Evolutionary conservation across 83 land plant genomes (phyloP).

Genomic region (Isoetes engelmannii): DNA sequence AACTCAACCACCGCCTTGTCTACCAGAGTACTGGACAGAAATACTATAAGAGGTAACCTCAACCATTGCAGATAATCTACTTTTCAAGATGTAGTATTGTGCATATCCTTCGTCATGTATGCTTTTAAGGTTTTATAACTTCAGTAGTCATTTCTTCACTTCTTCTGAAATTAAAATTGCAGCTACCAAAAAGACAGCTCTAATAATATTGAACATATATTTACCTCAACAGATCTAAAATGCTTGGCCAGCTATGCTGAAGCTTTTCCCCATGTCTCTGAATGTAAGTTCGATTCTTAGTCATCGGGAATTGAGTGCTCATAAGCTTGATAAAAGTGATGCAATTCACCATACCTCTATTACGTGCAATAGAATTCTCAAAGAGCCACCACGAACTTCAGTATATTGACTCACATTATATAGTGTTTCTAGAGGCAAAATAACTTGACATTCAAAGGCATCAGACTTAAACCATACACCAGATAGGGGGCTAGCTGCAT

Average conservation of each 20-base stretch:
- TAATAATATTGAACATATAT: neutral
- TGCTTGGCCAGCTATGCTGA: conserved; percentile 74
- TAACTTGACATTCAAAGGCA: conserved; percentile 61
- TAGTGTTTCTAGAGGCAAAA: conserved; percentile 57
- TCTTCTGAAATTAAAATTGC: neutral
- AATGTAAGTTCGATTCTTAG: neutral
- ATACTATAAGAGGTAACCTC: no score
- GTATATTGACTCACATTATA: conserved; percentile 46
- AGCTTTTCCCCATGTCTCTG: conserved; percentile 95
- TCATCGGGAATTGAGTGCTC: no score
- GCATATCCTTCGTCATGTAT: no score
- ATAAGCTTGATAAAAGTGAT: neutral
- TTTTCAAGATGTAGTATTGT: no score
- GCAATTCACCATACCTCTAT: conserved; percentile 56
- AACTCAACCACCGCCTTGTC: no score
- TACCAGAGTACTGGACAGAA: no score
- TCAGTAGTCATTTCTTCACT: neutral
- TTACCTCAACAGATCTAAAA: conserved; percentile 82
- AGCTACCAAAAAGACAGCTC: neutral
- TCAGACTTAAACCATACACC: conserved; percentile 2
- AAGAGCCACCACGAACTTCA: conserved; percentile 70
- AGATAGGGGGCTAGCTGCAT: neutral
- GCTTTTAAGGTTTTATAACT: no score
- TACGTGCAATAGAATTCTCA: conserved; percentile 81
- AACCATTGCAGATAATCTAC: no score